Evolutionary conservation across 768 basidiomycete genomes (phyloP).

Genomic region (Saitozyma podzolica): DNA sequence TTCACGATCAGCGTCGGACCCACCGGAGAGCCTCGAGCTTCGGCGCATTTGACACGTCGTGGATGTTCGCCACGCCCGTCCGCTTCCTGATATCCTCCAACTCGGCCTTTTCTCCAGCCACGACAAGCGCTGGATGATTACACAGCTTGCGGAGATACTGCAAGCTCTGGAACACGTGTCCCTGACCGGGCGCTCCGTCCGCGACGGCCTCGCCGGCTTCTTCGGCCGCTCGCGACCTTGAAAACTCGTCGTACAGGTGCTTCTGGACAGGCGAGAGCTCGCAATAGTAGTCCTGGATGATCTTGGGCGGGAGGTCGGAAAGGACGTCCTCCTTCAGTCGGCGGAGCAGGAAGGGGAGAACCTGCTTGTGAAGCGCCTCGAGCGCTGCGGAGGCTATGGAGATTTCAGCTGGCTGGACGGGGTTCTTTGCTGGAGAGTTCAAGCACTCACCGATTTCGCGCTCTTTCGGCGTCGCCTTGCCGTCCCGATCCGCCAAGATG

Average conservation of each 20-base stretch:
- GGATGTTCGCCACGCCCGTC: constrained; percentile 31
- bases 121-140: constrained; percentile 91
- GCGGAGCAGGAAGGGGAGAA: constrained; percentile 93
- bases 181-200: constrained; percentile 50
- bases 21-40: constrained; percentile 89
- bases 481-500: constrained; percentile 89
- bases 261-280: constrained; percentile 94
- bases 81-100: constrained; percentile 24
- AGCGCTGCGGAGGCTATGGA: constrained; percentile 80
- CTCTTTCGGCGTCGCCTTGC: constrained; percentile 78
- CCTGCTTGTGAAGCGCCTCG: constrained; percentile 97
- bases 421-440: not conserved
- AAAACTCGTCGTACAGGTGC: constrained; percentile 89
- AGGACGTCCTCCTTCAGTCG: constrained; percentile 97
- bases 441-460: constrained; percentile 79
- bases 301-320: constrained; percentile 93
- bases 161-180: constrained; percentile 93
- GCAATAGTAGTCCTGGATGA: constrained; percentile 99
- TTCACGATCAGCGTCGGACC: constrained; percentile 35
- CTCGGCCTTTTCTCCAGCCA: constrained; percentile 69
- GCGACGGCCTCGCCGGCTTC: constrained; percentile 68
- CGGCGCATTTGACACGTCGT: constrained; percentile 85
- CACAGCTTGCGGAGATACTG: constrained; percentile 97
- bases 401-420: not conserved
- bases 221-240: constrained; percentile 69